Evolutionary conservation across 768 basidiomycete genomes (phyloP), one percentile per base, ranked within the genome.

Genomic region (Crassisporium funariophilum): DNA sequence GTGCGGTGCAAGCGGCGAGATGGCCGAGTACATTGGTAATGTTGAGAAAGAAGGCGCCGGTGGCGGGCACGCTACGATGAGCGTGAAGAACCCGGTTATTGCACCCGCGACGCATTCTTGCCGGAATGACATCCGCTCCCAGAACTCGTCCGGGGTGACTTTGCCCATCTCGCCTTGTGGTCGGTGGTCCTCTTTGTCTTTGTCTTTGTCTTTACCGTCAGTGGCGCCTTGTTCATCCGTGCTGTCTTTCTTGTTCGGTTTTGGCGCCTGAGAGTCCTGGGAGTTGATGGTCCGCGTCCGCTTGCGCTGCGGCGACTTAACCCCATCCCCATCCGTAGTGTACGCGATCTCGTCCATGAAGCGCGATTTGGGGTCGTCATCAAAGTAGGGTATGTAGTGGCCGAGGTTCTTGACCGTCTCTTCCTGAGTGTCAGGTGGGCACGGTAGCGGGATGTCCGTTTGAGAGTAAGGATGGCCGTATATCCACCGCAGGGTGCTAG

Each of bases 351-450:
- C 94, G 64, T 91, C 88, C 63, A 99, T 68, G 64, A 98, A 98
- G 13, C 97, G 81, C 46, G 89, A 83, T 66, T 98, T 98, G 5
- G 97, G 95, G 65, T 97, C 94, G 59, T 99, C 97, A n/a, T 93
- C 89, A 61, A 98, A 92, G 45, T 81, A 86, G 2, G 97, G 97
- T 16, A 99, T 86, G 41, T 79, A 79, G 44, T 83, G 77, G 0
- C 88, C 91, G 22, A 95, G 70, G 47, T 79, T 77, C 21, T 59
- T 64, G 53, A 55, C 42, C 33, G 52, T 56, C 39, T 69, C 66
- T 1, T 62, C 53, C 2, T 53, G 43, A 34, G 55, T 55, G 35
- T 59, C 62, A 27, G 54, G 39, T 11, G 73, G 72, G 57, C 73
- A 80, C 29, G 72, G 79, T 33, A 78, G 62, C 1, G 57, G 74